Percentiles rank a stretch among this genome's conserved stretches.
These are phyloP conservation scores for Mucor ambiguus DNA, from an alignment of 371 early-diverging fungal genomes.

Conservation along the genomic window DNA sequence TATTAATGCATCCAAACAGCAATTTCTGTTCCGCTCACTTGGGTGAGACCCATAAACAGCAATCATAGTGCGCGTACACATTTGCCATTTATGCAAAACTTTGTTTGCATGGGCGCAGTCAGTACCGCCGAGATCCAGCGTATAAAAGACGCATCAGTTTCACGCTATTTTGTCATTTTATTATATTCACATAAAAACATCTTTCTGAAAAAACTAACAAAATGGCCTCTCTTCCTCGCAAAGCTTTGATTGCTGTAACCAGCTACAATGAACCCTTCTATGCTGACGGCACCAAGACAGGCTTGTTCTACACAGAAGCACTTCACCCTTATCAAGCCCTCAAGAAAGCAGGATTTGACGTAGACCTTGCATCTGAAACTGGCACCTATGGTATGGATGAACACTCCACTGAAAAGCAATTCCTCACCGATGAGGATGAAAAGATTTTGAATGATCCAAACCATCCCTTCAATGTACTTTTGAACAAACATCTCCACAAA, in stretches of 20 bases:
- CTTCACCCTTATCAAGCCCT: slow-evolving; percentile 54
- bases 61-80: background rate
- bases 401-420: slow-evolving; percentile 46
- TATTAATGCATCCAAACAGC: background rate
- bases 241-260: slow-evolving; percentile 52
- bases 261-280: slow-evolving; percentile 54
- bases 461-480: slow-evolving; percentile 45
- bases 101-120: background rate
- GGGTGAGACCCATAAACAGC: background rate
- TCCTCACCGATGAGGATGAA: slow-evolving; percentile 42
- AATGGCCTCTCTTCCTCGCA: slow-evolving; percentile 42
- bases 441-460: slow-evolving; percentile 37
- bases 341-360: slow-evolving; percentile 48
- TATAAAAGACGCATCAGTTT: background rate
- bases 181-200: background rate
- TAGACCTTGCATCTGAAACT: slow-evolving; percentile 57
- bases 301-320: slow-evolving; percentile 58
- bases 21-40: background rate
- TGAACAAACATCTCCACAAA: slow-evolving; percentile 43
- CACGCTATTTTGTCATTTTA: background rate
- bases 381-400: slow-evolving; percentile 54
- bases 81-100: background rate
- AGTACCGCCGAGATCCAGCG: background rate
- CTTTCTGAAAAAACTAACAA: background rate
- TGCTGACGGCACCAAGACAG: slow-evolving; percentile 52